These are phyloP conservation scores for Aspergillus conjunctus DNA, from an alignment of 495 filamentous ascomycete species.

Conservation along the genomic window DNA sequence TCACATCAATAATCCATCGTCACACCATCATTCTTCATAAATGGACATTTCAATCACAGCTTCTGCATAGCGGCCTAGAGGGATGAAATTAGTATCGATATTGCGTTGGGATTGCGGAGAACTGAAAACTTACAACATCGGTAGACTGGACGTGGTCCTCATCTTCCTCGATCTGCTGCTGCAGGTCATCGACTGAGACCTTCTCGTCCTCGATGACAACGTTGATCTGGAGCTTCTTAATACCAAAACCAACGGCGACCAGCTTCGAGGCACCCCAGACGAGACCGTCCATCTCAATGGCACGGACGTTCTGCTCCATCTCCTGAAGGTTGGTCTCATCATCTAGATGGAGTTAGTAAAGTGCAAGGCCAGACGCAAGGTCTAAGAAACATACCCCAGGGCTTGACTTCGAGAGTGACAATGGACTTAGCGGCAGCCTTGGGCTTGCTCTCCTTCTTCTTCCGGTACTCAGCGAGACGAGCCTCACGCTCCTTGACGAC, in stretches of 20 bases:
- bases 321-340: slow-evolving; percentile 89
- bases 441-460: slow-evolving; percentile 92
- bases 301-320: slow-evolving; percentile 79
- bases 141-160: slow-evolving; percentile 98
- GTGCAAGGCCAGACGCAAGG: slow-evolving; percentile 16
- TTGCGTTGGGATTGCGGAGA: slow-evolving; percentile 2
- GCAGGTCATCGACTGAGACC: slow-evolving; percentile 82
- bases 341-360: slow-evolving; percentile 54
- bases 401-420: slow-evolving; percentile 95
- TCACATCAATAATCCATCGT: slow-evolving; percentile 46
- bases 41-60: slow-evolving; percentile 62
- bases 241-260: slow-evolving; percentile 89
- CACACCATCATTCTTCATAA: slow-evolving; percentile 44
- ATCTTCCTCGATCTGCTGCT: slow-evolving; percentile 81
- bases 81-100: slow-evolving; percentile 17
- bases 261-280: slow-evolving; percentile 94
- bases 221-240: slow-evolving; percentile 99
- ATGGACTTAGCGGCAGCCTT: slow-evolving; percentile 94
- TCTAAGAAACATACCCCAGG: slow-evolving; percentile 74
- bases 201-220: slow-evolving; percentile 97
- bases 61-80: slow-evolving; percentile 82
- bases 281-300: slow-evolving; percentile 90
- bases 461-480: slow-evolving; percentile 88
- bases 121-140: slow-evolving; percentile 66
- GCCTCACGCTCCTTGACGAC: slow-evolving; percentile 80